Conservation (phyloP, 306 rosid species). For the Urtica urens region DNA sequence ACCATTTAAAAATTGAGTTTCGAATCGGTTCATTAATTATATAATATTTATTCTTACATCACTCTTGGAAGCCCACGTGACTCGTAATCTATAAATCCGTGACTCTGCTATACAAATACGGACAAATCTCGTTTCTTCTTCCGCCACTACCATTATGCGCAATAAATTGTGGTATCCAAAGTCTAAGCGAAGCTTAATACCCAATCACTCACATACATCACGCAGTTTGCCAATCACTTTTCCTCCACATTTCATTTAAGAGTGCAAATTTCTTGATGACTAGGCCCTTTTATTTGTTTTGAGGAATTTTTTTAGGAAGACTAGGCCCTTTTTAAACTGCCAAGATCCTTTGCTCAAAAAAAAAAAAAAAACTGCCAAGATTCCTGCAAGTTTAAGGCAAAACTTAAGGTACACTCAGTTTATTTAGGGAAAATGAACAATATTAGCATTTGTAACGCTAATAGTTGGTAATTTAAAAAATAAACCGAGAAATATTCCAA, state of each 20-base stretch:
- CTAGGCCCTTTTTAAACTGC: too few species aligned
- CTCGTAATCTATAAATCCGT: conserved; percentile 29
- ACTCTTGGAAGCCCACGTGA: conserved; percentile 36
- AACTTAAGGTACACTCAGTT: background rate
- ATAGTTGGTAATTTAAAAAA: too few species aligned
- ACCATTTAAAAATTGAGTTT: too few species aligned
- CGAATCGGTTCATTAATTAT: too few species aligned
- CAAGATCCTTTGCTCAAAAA: too few species aligned
- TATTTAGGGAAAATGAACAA: too few species aligned
- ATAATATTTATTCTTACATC: background rate
- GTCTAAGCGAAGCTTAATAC: conserved; percentile 8
- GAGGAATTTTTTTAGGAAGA: too few species aligned
- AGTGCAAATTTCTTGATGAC: background rate
- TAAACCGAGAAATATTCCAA: too few species aligned
- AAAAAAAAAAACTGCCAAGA: conserved; percentile 2
- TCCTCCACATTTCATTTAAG: background rate
- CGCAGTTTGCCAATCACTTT: conserved; percentile 10
- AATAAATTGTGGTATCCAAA: conserved; percentile 26
- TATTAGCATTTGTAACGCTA: too few species aligned
- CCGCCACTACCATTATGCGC: conserved; percentile 6
- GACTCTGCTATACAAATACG: conserved; percentile 20
- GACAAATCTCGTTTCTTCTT: conserved; percentile 23
- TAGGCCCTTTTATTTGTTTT: too few species aligned
- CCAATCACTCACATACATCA: conserved; percentile 21
- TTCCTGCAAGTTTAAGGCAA: background rate